Conservation (phyloP, 257 asterid genomes). For the Salvia miltiorrhiza region DNA sequence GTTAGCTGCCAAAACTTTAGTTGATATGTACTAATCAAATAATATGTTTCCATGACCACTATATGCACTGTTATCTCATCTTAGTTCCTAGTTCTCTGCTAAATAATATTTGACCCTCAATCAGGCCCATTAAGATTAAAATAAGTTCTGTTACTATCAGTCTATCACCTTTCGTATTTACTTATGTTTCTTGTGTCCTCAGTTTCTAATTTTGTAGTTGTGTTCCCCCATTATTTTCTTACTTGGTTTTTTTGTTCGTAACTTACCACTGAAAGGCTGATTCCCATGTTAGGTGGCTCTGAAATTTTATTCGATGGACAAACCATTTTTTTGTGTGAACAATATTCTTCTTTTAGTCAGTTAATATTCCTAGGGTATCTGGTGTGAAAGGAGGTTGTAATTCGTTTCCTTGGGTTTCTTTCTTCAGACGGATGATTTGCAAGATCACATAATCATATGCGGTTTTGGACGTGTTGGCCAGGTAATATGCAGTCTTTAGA, state of each 20-base stretch:
- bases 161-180: neutral
- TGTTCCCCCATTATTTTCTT: neutral
- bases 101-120: conserved; percentile 5
- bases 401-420: conserved; percentile 23
- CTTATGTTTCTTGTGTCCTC: neutral
- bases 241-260: neutral
- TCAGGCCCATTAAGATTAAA: neutral
- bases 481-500: conserved; percentile 39
- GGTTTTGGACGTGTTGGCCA: conserved; percentile 99
- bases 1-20: conserved; percentile 34
- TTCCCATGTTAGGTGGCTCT: neutral
- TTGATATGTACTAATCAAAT: neutral
- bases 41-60: conserved; percentile 15
- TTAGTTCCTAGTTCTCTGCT: neutral
- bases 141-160: neutral
- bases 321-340: conserved; percentile 2
- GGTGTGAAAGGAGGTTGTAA: conserved; percentile 8
- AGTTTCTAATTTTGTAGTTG: neutral
- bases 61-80: neutral
- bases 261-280: neutral
- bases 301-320: neutral
- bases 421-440: conserved; percentile 96
- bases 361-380: conserved; percentile 24
- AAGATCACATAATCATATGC: conserved; percentile 92
- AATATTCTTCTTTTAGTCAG: conserved; percentile 6